These are phyloP conservation scores for Candida sanyiensis DNA, from an alignment of 805 yeast species.

Conservation along the genomic window DNA sequence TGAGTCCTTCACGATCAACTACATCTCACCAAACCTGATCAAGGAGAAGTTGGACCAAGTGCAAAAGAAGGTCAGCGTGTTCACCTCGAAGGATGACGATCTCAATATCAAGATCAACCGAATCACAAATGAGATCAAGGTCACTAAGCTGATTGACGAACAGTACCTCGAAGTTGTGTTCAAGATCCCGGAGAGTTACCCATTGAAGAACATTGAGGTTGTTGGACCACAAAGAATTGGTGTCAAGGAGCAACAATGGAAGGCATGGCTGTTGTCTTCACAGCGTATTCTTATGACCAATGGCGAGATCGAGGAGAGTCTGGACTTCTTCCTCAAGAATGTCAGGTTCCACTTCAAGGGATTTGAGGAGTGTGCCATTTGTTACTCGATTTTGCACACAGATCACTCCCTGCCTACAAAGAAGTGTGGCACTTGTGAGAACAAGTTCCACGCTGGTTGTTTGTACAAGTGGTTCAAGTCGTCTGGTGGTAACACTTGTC, in stretches of 20 bases:
- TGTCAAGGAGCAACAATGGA: slow-evolving; percentile 88
- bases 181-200: slow-evolving; percentile 68
- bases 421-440: slow-evolving; percentile 82
- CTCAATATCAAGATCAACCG: slow-evolving; percentile 56
- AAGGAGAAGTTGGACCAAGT: slow-evolving; percentile 50
- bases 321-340: slow-evolving; percentile 46
- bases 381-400: slow-evolving; percentile 82
- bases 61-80: slow-evolving; percentile 32
- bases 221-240: slow-evolving; percentile 79
- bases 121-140: slow-evolving; percentile 60
- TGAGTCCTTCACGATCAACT: slow-evolving; percentile 55
- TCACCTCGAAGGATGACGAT: slow-evolving; percentile 33
- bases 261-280: slow-evolving; percentile 90
- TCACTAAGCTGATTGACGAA: slow-evolving; percentile 76
- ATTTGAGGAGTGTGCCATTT: slow-evolving; percentile 94
- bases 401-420: slow-evolving; percentile 89
- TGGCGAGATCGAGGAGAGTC: slow-evolving; percentile 48
- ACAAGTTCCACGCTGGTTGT: slow-evolving; percentile 94
- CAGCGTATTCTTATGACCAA: slow-evolving; percentile 75
- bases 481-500: slow-evolving; percentile 89
- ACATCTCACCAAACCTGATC: slow-evolving; percentile 61
- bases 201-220: slow-evolving; percentile 68
- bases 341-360: slow-evolving; percentile 85
- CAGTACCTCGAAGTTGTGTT: slow-evolving; percentile 78
- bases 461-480: slow-evolving; percentile 96